These are phyloP conservation scores for Petunia axillaris DNA, from an alignment of 257 asterid species.

Conservation along the genomic window DNA sequence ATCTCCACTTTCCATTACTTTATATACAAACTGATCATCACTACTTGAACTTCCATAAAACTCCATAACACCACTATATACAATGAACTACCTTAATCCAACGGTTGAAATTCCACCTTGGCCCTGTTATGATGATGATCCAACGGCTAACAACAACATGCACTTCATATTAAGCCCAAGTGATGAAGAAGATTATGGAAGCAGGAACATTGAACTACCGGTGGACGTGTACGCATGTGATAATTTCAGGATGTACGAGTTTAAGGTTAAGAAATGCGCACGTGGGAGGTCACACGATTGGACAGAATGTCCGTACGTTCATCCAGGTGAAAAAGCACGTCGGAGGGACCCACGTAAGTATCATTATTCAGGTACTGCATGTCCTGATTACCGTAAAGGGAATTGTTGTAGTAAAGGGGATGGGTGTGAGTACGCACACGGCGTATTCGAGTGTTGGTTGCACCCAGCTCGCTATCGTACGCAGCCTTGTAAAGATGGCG, in stretches of 20 bases:
- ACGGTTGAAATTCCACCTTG: constrained; percentile 64
- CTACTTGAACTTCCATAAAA: background rate
- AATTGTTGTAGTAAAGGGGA: constrained; percentile 60
- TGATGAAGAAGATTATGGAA: constrained; percentile 45
- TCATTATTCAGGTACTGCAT: constrained; percentile 74
- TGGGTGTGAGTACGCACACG: constrained; percentile 76
- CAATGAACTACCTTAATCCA: constrained; percentile 43
- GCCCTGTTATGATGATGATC: constrained; percentile 37
- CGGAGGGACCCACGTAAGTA: constrained; percentile 86
- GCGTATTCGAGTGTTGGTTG: constrained; percentile 90
- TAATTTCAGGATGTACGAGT: constrained; percentile 81
- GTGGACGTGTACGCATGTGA: constrained; percentile 83
- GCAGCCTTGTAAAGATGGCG: constrained; percentile 86
- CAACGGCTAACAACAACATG: constrained; percentile 33
- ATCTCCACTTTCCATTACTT: constrained; percentile 52
- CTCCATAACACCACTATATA: constrained; percentile 46
- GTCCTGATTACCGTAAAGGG: constrained; percentile 79
- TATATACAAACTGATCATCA: constrained; percentile 48
- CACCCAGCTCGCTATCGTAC: constrained; percentile 92
- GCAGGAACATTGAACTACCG: constrained; percentile 46
- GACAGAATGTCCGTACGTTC: constrained; percentile 93
- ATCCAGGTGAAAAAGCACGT: constrained; percentile 90
- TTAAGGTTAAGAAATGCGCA: constrained; percentile 73
- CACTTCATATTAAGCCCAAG: constrained; percentile 43
- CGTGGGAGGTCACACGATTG: constrained; percentile 86